Evolutionary conservation across 192 early-diverging fungal genomes (phyloP).

Genomic region (Umbelopsis isabellina): DNA sequence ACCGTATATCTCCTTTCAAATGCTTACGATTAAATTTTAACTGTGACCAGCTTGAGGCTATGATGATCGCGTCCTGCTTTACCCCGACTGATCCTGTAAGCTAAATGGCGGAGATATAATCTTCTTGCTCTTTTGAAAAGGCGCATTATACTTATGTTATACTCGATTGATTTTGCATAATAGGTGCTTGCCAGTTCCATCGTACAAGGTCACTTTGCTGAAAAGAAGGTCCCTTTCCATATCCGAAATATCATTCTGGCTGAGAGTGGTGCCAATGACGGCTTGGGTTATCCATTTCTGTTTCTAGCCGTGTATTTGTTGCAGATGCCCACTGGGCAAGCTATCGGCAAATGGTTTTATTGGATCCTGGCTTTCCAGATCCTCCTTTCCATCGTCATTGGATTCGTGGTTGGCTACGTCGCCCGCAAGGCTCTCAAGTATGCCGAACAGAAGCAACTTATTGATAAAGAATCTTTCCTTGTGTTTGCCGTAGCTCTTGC

Average conservation of each 20-base stretch:
- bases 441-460: constrained; percentile 68
- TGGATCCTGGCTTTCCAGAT: constrained; percentile 78
- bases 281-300: constrained; percentile 80
- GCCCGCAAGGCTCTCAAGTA: constrained; percentile 66
- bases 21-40: constrained; percentile 6
- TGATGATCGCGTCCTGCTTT: constrained; percentile 82
- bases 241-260: constrained; percentile 71
- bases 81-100: constrained; percentile 93
- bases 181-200: constrained; percentile 83
- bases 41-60: constrained; percentile 56
- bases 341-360: constrained; percentile 76
- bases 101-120: neutral
- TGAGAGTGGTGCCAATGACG: constrained; percentile 90
- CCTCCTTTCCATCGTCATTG: constrained; percentile 68
- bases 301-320: constrained; percentile 74
- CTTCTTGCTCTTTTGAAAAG: neutral
- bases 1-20: neutral
- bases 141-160: neutral
- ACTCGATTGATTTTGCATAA: neutral
- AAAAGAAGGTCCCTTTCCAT: constrained; percentile 74
- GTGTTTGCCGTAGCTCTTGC: constrained; percentile 81
- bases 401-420: constrained; percentile 68
- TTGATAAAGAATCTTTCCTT: constrained; percentile 88
- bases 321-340: constrained; percentile 54
- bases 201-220: constrained; percentile 89